Percentiles rank a stretch among this genome's conserved stretches.
These are phyloP conservation scores for Eimeria brunetti DNA, from an alignment of 169 alveolate species.

Conservation along the genomic window DNA sequence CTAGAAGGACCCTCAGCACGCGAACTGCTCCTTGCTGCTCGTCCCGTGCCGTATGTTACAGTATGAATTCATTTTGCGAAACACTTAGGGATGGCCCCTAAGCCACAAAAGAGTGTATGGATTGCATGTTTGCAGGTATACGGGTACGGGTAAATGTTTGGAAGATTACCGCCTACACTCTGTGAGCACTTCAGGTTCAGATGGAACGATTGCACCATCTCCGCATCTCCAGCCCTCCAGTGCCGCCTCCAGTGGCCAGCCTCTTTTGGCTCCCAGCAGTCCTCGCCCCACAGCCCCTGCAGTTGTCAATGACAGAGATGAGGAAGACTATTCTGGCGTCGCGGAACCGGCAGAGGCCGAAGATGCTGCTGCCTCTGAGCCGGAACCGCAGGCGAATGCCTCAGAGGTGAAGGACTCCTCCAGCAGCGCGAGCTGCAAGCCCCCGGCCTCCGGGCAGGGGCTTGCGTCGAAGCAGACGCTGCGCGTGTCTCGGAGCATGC, in stretches of 20 bases:
- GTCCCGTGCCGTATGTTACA: neutral
- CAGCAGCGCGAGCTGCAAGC: neutral
- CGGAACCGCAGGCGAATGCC: neutral
- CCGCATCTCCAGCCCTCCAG: conserved; percentile 20
- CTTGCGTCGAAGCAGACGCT: conserved; percentile 2
- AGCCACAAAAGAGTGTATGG: neutral
- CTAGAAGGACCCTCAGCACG: neutral
- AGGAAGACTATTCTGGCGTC: neutral
- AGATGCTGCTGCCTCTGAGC: neutral
- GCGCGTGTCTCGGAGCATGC: conserved; percentile 36
- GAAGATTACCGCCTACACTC: conserved; percentile 61
- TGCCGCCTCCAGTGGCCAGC: neutral
- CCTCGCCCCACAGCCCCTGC: neutral
- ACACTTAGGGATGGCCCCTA: neutral
- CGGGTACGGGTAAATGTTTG: conserved; percentile 58
- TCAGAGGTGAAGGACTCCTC: conserved; percentile 25
- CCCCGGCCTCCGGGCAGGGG: neutral
- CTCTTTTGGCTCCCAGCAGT: neutral
- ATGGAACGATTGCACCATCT: neutral
- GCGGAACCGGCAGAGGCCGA: neutral
- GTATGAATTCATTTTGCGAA: neutral
- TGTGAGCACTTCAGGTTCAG: conserved; percentile 33
- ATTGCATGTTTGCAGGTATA: conserved; percentile 29
- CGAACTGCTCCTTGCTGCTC: neutral
- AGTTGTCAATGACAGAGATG: neutral